Percentiles rank a stretch among this genome's conserved stretches.
These are phyloP conservation scores for Hemileccinum rubropunctum DNA, from an alignment of 768 basidiomycete species.

Conservation along the genomic window DNA sequence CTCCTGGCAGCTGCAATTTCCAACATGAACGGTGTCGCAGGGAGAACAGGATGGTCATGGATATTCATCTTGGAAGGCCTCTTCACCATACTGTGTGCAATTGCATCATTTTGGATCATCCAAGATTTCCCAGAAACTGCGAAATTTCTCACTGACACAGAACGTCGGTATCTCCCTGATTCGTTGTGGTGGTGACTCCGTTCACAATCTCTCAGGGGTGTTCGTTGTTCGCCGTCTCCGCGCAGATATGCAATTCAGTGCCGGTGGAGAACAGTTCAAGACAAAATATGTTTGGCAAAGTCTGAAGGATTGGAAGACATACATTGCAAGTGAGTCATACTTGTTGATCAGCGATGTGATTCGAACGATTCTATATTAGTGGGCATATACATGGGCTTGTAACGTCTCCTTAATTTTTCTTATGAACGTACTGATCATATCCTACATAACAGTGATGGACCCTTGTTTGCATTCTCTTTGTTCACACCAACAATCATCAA, in stretches of 20 bases:
- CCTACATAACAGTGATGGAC: slow-evolving; percentile 40
- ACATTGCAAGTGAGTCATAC: slow-evolving; percentile 53
- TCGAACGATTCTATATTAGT: slow-evolving; percentile 35
- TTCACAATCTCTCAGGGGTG: slow-evolving; percentile 38
- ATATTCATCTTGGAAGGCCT: slow-evolving; percentile 77
- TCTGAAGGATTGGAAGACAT: slow-evolving; percentile 71
- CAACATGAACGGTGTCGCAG: slow-evolving; percentile 69
- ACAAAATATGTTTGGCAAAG: slow-evolving; percentile 57
- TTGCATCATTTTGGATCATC: slow-evolving; percentile 68
- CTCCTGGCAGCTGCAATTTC: slow-evolving; percentile 63
- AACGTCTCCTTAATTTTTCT: slow-evolving; percentile 19
- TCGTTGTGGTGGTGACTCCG: neutral
- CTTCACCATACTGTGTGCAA: slow-evolving; percentile 56
- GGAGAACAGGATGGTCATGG: slow-evolving; percentile 65
- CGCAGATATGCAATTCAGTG: slow-evolving; percentile 63
- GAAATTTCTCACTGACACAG: slow-evolving; percentile 62
- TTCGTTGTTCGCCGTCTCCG: slow-evolving; percentile 65
- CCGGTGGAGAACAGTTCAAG: slow-evolving; percentile 55
- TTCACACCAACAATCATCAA: slow-evolving; percentile 46
- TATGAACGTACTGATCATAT: neutral
- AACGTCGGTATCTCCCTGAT: slow-evolving; percentile 41
- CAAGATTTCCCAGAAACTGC: slow-evolving; percentile 79
- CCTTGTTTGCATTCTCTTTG: slow-evolving; percentile 52
- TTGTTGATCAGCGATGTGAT: slow-evolving; percentile 4
- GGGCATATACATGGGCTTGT: slow-evolving; percentile 74